These are phyloP conservation scores for Penicillium rolfsii DNA, from an alignment of 2,329 filamentous ascomycete genomes.

Conservation along the genomic window DNA sequence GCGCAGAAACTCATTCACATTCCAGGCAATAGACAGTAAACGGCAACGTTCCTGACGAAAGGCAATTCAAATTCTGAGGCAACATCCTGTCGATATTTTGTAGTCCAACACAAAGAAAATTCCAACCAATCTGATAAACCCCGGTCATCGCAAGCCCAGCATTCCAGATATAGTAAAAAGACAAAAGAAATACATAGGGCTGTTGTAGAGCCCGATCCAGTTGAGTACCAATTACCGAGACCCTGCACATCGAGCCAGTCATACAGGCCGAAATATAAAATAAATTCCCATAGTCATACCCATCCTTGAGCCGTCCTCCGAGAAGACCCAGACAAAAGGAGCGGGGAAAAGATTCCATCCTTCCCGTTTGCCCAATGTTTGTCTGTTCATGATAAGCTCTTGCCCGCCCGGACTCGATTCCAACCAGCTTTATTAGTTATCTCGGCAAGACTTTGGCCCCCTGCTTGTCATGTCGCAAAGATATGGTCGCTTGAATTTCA, in stretches of 20 bases:
- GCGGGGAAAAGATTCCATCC: not conserved
- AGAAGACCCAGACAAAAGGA: constrained; percentile 2
- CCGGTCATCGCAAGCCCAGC: not conserved
- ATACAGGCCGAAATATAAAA: not conserved
- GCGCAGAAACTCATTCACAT: not conserved
- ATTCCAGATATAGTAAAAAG: not conserved
- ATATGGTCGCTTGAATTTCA: constrained; percentile 5
- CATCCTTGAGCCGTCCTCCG: not conserved
- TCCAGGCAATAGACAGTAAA: not conserved
- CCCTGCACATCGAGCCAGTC: not conserved
- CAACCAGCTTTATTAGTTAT: not conserved
- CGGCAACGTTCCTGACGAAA: not conserved
- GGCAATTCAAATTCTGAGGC: not conserved
- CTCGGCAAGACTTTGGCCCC: not conserved
- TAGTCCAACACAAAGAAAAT: constrained; percentile 7
- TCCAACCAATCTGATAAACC: constrained; percentile 15
- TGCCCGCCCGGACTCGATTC: not conserved
- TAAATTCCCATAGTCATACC: constrained; percentile 16
- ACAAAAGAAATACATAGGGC: constrained; percentile 7
- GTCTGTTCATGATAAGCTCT: constrained; percentile 1
- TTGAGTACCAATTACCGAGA: not conserved
- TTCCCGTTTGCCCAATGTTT: not conserved
- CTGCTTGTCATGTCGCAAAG: not conserved
- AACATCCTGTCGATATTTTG: constrained; percentile 21
- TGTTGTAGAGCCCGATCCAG: not conserved